Conservation (phyloP, 1,284 basidiomycete species). For the Tausonia pullulans region DNA sequence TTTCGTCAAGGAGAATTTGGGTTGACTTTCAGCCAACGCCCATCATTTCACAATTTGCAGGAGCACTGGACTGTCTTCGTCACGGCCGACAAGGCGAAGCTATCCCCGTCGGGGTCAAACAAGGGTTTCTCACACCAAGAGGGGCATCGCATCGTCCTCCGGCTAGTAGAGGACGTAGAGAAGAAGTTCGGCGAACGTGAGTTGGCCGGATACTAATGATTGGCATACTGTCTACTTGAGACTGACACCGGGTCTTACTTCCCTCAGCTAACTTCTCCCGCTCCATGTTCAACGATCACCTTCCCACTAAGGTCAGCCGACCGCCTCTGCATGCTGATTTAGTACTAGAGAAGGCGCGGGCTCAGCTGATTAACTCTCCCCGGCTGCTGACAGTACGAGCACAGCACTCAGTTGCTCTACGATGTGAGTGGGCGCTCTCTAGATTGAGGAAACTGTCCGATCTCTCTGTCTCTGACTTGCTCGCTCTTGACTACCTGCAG, state of each 20-base stretch:
- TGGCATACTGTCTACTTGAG: neutral
- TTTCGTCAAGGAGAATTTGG: neutral
- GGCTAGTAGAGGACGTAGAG: conserved; percentile 38
- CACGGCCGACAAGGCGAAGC: conserved; percentile 20
- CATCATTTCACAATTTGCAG: conserved; percentile 20
- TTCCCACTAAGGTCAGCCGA: conserved; percentile 22
- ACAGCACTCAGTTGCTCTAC: conserved; percentile 13
- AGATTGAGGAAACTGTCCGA: neutral
- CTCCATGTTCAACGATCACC: conserved; percentile 33
- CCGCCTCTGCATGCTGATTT: neutral
- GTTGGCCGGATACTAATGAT: conserved; percentile 16
- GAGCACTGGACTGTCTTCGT: conserved; percentile 36
- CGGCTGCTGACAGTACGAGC: conserved; percentile 5
- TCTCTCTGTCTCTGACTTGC: neutral
- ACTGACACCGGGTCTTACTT: neutral
- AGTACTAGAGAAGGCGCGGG: neutral
- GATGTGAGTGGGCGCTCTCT: conserved; percentile 1
- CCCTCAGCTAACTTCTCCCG: conserved; percentile 28
- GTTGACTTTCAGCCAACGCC: neutral
- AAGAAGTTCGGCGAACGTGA: conserved; percentile 40
- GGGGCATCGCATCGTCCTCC: conserved; percentile 37
- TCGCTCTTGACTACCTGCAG: too few relatives aligned
- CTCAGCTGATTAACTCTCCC: neutral
- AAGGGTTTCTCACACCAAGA: conserved; percentile 21
- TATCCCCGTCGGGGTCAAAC: neutral